Evolutionary conservation across 225 moss, liverwort and hornwort genomes (phyloP).

Genomic region (Antitrichia curtipendula): DNA sequence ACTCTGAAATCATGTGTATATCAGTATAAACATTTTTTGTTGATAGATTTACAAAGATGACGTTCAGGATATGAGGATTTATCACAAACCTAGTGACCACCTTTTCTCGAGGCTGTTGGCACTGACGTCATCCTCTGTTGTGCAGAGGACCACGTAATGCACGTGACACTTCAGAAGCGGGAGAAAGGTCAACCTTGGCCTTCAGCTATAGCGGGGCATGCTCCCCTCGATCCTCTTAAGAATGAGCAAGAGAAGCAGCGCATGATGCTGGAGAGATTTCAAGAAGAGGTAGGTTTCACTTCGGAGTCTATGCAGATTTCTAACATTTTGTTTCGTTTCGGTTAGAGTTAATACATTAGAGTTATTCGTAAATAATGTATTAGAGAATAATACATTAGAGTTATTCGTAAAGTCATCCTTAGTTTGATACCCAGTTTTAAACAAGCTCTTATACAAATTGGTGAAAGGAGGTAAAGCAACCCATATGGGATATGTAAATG

Average conservation of each 20-base stretch:
- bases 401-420: no score
- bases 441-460: no score
- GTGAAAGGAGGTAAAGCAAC: no score
- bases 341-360: no score
- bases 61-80: neutral
- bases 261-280: constrained; percentile 94
- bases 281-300: constrained; percentile 54
- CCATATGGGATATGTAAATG: no score
- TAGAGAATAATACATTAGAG: no score
- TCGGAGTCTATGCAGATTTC: neutral
- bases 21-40: neutral
- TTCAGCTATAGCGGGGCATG: constrained; percentile 77
- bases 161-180: constrained; percentile 69
- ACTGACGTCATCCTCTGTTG: neutral
- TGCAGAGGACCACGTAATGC: constrained; percentile 35
- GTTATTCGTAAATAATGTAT: no score
- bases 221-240: constrained; percentile 53
- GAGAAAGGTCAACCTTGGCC: constrained; percentile 76
- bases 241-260: constrained; percentile 86
- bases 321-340: neutral
- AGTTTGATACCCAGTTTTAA: no score
- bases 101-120: neutral
- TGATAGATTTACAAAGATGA: neutral
- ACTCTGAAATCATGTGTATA: neutral
- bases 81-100: neutral